Percentiles rank a stretch among this genome's conserved stretches.
Conservation (phyloP, 257 asterid species). For the Nicotiana benthamiana region DNA sequence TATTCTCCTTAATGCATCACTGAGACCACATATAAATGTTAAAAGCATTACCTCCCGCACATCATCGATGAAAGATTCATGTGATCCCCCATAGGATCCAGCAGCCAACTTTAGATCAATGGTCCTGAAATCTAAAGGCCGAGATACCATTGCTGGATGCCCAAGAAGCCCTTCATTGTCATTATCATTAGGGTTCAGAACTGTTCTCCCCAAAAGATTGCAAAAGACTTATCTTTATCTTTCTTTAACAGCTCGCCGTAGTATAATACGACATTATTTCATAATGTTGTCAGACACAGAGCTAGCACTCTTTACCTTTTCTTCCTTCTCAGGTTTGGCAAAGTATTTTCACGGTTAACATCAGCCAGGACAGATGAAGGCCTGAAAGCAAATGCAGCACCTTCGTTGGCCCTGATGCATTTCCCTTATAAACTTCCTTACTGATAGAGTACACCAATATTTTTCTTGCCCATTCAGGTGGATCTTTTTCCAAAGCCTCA, state of each 20-base stretch:
- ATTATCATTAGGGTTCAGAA: constrained; percentile 56
- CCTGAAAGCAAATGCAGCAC: constrained; percentile 53
- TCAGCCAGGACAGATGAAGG: constrained; percentile 63
- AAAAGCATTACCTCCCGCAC: constrained; percentile 67
- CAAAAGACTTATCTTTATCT: constrained; percentile 82
- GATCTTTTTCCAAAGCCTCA: constrained; percentile 69
- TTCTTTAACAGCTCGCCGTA: constrained; percentile 57
- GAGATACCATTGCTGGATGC: constrained; percentile 84
- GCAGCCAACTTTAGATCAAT: constrained; percentile 89
- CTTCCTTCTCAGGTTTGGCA: constrained; percentile 64
- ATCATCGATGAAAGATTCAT: constrained; percentile 84
- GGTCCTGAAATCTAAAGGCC: constrained; percentile 87
- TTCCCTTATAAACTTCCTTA: constrained; percentile 94
- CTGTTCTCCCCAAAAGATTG: constrained; percentile 73
- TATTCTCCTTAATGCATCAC: background rate
- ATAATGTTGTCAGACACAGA: constrained; percentile 53
- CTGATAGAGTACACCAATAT: constrained; percentile 80
- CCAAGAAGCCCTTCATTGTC: constrained; percentile 89
- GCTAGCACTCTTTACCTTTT: constrained; percentile 40
- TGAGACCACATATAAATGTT: background rate
- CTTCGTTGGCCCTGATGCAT: constrained; percentile 99
- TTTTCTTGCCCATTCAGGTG: constrained; percentile 88
- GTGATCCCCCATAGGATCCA: constrained; percentile 85
- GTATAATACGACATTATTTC: constrained; percentile 82
- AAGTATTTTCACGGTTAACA: constrained; percentile 44